Evolutionary conservation across 2,329 filamentous ascomycete genomes (phyloP), one percentile per base, ranked within the genome.

Genomic region (Penicillium corylophilum): DNA sequence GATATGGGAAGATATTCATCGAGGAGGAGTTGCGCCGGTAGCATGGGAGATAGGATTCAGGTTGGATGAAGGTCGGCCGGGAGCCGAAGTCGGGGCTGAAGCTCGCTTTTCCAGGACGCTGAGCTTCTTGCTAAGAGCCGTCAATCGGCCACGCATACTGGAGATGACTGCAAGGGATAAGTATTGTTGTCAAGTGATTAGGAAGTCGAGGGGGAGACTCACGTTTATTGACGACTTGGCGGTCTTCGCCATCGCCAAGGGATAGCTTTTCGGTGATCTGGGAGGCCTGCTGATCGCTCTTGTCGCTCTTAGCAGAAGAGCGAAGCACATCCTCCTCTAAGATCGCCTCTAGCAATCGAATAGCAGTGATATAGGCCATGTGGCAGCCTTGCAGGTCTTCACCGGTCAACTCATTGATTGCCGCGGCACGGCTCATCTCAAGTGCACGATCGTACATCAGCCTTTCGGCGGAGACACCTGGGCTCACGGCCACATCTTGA

Each of bases 381-480:
- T 97, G 92, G 67, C 93, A 97, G 15, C 91, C 90, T 0, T 79
- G 75, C 22, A 97, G 77, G 70, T 97, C 92, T 56, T 94, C 89
- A 51, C 93, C 91, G 2, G 94, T 90, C 44, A 99, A 88, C 74
- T 99, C 94, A 63, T 95, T 95, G 66, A 97, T 94, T 7, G 94
- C 94, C 7, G 94, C 93, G 4, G 89, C 85, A 46, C 91, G 85
- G 69, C 91, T 96, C 94, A 99, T 97, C 70, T 99, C 94, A 20
- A 97, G 77, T 0, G 94, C 94, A 42, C 94, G 89, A 63, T 99
- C 94, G 68, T 96, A 99, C 91, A 99, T 96, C 41, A 99, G 79
- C 73, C 92, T 96, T 75, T 97, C 94, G 0, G 94, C 94, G 20
- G 91, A 96, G 50, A 96, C 86, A 1, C 93, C 94, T 2, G 89